Evolutionary conservation across 345 rosid genomes (phyloP).

Genomic region (Sisymbrium altissimum): DNA sequence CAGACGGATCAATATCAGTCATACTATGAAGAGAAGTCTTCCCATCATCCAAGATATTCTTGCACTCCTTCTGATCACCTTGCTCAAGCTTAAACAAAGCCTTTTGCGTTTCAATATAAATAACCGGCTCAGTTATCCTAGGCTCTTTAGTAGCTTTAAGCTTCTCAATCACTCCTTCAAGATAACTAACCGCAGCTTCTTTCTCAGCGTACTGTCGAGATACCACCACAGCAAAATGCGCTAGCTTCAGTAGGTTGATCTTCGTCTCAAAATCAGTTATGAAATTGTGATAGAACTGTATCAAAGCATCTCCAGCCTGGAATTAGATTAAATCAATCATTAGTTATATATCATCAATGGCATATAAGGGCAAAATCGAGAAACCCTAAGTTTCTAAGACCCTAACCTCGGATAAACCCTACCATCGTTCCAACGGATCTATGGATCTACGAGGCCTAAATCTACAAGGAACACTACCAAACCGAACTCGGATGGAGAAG

Average conservation of each 20-base stretch:
- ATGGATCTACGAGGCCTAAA: slow-evolving; percentile 28
- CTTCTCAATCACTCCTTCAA: slow-evolving; percentile 83
- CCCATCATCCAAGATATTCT: slow-evolving; percentile 87
- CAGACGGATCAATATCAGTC: slow-evolving; percentile 99
- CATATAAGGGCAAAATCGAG: background rate
- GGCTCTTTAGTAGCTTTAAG: slow-evolving; percentile 74
- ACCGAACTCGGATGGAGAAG: background rate
- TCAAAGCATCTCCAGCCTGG: slow-evolving; percentile 93
- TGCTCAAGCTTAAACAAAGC: slow-evolving; percentile 84
- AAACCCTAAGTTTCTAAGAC: slow-evolving; percentile 9
- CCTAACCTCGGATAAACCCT: background rate
- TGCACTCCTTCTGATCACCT: slow-evolving; percentile 88
- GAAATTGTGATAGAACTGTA: slow-evolving; percentile 86
- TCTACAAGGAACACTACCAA: background rate
- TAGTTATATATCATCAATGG: too few relatives aligned
- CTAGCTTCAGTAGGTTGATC: slow-evolving; percentile 97
- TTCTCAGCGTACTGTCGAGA: slow-evolving; percentile 90
- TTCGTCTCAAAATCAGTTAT: slow-evolving; percentile 96
- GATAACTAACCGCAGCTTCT: slow-evolving; percentile 87
- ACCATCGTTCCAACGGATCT: background rate
- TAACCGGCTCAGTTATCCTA: slow-evolving; percentile 79
- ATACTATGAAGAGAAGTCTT: slow-evolving; percentile 80
- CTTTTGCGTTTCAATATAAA: slow-evolving; percentile 84
- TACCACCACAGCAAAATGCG: slow-evolving; percentile 90
- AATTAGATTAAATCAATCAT: background rate